Evolutionary conservation across 2,329 filamentous ascomycete species (phyloP).

Genomic region (Phialophora tarda): DNA sequence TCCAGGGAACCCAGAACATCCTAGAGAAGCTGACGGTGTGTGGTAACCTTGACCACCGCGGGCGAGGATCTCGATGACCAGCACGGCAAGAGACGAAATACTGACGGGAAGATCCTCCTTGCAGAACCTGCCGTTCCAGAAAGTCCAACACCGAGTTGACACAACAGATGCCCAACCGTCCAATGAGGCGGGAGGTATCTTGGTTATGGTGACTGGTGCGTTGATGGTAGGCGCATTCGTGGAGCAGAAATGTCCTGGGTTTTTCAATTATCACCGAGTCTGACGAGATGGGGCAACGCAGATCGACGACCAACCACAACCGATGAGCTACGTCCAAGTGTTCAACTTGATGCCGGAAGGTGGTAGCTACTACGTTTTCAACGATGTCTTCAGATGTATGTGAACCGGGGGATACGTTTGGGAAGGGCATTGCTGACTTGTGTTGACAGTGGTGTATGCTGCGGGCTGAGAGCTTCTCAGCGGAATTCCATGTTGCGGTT

Average conservation of each 20-base stretch:
- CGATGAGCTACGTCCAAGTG: slow-evolving; percentile 88
- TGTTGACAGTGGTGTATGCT: slow-evolving; percentile 32
- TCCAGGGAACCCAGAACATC: slow-evolving; percentile 70
- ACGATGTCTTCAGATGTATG: slow-evolving; percentile 74
- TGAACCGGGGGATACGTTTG: not conserved
- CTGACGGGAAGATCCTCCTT: slow-evolving; percentile 16
- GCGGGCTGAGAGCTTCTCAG: slow-evolving; percentile 22
- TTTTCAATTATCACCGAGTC: not conserved
- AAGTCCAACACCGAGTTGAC: slow-evolving; percentile 76
- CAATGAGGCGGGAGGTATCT: slow-evolving; percentile 66
- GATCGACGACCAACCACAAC: slow-evolving; percentile 83
- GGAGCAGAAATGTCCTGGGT: not conserved
- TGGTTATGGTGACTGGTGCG: slow-evolving; percentile 87
- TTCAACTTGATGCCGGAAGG: slow-evolving; percentile 81
- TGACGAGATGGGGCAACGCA: slow-evolving; percentile 46
- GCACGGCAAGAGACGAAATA: slow-evolving; percentile 2
- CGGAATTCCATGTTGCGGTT: not conserved
- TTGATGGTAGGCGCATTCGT: slow-evolving; percentile 71
- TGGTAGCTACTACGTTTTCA: slow-evolving; percentile 83
- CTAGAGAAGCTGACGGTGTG: slow-evolving; percentile 80
- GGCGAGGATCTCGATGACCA: not conserved
- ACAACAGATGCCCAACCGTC: slow-evolving; percentile 86
- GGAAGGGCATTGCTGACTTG: slow-evolving; percentile 19
- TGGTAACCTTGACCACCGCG: slow-evolving; percentile 22
- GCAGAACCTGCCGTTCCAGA: slow-evolving; percentile 77